Percentiles rank a stretch among this genome's conserved stretches.
Evolutionary conservation across 1,139 yeast species (phyloP).

Genomic region (Sugiyamaella neomexicana): DNA sequence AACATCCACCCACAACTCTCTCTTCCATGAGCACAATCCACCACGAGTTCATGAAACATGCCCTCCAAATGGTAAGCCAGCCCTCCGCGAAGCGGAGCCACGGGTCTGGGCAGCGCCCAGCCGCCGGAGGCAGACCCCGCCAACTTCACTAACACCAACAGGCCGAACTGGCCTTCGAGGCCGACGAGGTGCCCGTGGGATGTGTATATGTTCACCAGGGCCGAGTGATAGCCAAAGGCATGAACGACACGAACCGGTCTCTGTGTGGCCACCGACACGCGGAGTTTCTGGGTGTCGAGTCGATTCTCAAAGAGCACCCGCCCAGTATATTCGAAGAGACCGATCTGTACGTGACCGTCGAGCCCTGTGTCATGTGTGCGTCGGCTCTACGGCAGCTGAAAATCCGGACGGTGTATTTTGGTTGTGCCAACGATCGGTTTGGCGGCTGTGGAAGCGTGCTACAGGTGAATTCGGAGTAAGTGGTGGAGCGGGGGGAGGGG

Average conservation of each 20-base stretch:
- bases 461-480: constrained; percentile 53
- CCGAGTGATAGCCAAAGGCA: constrained; percentile 69
- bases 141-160: constrained; percentile 30
- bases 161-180: constrained; percentile 56
- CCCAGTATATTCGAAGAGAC: constrained; percentile 48
- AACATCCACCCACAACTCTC: neutral
- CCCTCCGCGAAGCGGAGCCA: too few species aligned
- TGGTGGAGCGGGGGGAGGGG: too few species aligned
- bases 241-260: constrained; percentile 86
- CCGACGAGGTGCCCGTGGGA: constrained; percentile 74
- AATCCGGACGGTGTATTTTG: constrained; percentile 72
- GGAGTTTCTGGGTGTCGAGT: constrained; percentile 77
- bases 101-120: too few species aligned
- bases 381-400: constrained; percentile 82
- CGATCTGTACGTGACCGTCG: constrained; percentile 88
- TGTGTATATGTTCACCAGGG: constrained; percentile 58
- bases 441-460: constrained; percentile 96
- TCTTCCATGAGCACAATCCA: constrained; percentile 25
- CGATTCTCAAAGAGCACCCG: constrained; percentile 43
- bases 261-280: constrained; percentile 88
- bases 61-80: constrained; percentile 42
- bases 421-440: constrained; percentile 92
- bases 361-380: constrained; percentile 99
- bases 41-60: constrained; percentile 49
- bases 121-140: constrained; percentile 1